phyloP scores from a whole-genome alignment of 495 filamentous ascomycete genomes.

The Tuber melanosporum region DNA sequence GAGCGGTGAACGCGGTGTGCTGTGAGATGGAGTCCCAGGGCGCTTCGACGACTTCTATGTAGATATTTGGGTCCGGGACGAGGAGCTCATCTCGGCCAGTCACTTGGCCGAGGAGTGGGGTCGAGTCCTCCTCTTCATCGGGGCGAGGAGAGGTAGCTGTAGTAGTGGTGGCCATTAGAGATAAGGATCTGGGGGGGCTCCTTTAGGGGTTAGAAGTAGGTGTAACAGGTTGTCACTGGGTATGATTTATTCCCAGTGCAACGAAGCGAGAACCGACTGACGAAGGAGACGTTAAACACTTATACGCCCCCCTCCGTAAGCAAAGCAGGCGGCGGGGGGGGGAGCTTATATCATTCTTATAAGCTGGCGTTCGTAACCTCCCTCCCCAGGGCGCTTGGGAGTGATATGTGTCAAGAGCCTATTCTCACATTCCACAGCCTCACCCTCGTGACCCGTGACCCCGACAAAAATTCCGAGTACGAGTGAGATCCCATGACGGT shows the following conservation, averaged over 20 bases:
- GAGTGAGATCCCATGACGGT: background rate
- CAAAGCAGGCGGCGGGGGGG: background rate
- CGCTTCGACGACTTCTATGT: constrained; percentile 24
- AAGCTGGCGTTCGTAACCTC: background rate
- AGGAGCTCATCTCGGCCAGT: constrained; percentile 12
- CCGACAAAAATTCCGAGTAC: background rate
- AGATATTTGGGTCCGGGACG: constrained; percentile 18
- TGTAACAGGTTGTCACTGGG: background rate
- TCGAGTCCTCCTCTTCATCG: constrained; percentile 3
- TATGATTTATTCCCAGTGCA: background rate
- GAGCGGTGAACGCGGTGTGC: background rate
- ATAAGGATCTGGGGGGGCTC: constrained; percentile 11
- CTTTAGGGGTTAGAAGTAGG: background rate
- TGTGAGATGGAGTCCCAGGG: constrained; percentile 23
- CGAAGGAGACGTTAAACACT: background rate
- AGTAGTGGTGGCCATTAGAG: constrained; percentile 1
- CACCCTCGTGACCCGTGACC: constrained; percentile 11
- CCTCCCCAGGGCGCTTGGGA: background rate
- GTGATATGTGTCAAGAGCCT: constrained; percentile 16
- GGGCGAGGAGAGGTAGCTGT: background rate
- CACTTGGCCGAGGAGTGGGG: constrained; percentile 7
- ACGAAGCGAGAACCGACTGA: background rate
- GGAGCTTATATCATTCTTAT: background rate
- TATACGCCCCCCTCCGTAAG: background rate
- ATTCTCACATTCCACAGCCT: background rate